A percentile compares a stretch with the other conserved stretches of the same genome.
Evolutionary conservation across 139 green algal species (phyloP).

Genomic region (Haematococcus lacustris): DNA sequence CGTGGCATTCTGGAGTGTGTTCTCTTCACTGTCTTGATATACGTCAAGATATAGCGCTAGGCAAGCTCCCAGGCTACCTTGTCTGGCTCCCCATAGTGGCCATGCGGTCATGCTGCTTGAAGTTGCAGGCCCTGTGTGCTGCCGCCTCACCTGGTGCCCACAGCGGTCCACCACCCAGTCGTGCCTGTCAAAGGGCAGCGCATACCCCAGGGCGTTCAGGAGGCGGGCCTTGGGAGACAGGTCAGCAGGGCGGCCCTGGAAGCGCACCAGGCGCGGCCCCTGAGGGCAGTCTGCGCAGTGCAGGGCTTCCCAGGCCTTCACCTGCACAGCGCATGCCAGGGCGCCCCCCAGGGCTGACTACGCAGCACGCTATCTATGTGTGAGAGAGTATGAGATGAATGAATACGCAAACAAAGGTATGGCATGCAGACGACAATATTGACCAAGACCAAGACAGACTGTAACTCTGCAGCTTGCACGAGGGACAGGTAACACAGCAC

Average conservation of each 20-base stretch:
- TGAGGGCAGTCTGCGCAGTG: constrained; percentile 47
- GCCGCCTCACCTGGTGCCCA: constrained; percentile 49
- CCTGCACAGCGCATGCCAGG: constrained; percentile 5
- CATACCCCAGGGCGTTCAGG: constrained; percentile 82
- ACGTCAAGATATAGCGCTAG: no score
- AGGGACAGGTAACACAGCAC: not conserved
- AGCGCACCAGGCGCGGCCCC: constrained; percentile 58
- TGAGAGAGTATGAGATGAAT: not conserved
- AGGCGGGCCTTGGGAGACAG: constrained; percentile 84
- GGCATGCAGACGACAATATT: no score
- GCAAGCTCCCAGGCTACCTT: not conserved
- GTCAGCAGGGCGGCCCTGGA: constrained; percentile 74
- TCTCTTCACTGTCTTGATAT: no score
- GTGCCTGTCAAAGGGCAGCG: constrained; percentile 89
- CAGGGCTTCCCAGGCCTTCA: constrained; percentile 72
- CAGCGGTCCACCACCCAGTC: constrained; percentile 92
- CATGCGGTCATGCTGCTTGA: not conserved
- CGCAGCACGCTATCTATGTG: not conserved
- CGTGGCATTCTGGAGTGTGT: not conserved
- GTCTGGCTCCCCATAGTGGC: not conserved
- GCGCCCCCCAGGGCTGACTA: not conserved
- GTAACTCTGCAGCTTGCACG: not conserved
- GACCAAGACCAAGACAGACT: not conserved
- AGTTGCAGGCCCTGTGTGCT: not conserved
- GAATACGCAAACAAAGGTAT: no score